Evolutionary conservation across 2,329 filamentous ascomycete genomes (phyloP), one percentile per base, ranked within the genome.

Genomic region (Helotiales sp.): DNA sequence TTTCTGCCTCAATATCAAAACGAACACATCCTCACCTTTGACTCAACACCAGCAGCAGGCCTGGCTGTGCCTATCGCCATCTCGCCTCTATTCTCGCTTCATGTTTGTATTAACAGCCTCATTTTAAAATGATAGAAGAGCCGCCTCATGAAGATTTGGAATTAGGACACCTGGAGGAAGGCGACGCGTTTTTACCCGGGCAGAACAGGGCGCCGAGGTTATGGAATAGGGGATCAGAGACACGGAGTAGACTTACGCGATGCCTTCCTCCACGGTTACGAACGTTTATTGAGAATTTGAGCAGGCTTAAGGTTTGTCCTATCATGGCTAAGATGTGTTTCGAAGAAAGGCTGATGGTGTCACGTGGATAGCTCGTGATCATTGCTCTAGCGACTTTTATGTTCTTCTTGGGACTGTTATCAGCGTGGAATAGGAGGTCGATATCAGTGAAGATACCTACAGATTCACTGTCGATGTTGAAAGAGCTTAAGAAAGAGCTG

Each of bases 351-450:
- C 34, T 57, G 13, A 58, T 13, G 17, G 2, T n/a, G 33, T 58
- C 57, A 59, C 59, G 54, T 62, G 57, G 2, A 47, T 19, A 63
- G 63, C 48, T 62, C n/a, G 54, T 63, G 56, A 58, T 63, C 9
- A 19, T 59, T 2, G 9, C 53, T 19, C 40, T 59, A 8, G 22
- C 40, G 24, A 24, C 48, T 10, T 63, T 65, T 31, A 33, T 61
- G 4, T 31, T 63, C n/a, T 48, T 55, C 6, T 29, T 62, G 15
- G 53, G 42, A 5, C 50, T 59, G 13, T 29, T 57, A 19, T 48
- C 52, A 2, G 55, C 51, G 13, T 55, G 49, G 31, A 61, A 65
- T 40, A 50, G 36, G 10, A 47, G 53, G 29, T 34, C 34, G 27
- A 50, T 58, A 30, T 8, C 36, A 24, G 38, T 44, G 24, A 48